These are phyloP conservation scores for Zalaria obscura DNA, from an alignment of 2,329 filamentous ascomycete species.

Conservation along the genomic window DNA sequence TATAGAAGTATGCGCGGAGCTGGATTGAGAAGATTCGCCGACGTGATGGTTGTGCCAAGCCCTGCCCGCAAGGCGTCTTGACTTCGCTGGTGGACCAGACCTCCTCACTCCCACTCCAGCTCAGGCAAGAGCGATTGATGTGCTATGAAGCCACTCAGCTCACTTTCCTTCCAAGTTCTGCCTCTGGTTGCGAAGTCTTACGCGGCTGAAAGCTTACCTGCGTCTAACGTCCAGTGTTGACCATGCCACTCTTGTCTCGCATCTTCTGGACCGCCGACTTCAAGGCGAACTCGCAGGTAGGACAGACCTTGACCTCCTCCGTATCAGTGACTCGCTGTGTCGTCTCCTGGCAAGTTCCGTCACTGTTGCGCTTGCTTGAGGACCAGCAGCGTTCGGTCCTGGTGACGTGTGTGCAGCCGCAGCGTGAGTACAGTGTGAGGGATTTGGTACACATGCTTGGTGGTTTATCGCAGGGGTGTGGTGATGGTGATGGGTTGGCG, in stretches of 20 bases:
- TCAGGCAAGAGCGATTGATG: too few relatives aligned
- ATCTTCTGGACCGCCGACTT: conserved; percentile 1
- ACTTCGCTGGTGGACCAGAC: too few relatives aligned
- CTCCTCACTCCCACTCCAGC: too few relatives aligned
- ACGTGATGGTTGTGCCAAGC: too few relatives aligned
- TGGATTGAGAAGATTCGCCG: too few relatives aligned
- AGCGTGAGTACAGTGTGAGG: not conserved
- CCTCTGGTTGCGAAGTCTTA: too few relatives aligned
- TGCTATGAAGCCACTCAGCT: too few relatives aligned
- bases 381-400: not conserved
- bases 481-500: not conserved
- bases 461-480: not conserved
- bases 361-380: not conserved
- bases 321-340: not conserved
- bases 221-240: not conserved
- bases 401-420: not conserved
- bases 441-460: conserved; percentile 3
- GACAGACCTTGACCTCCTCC: not conserved
- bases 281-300: not conserved
- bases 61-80: too few relatives aligned
- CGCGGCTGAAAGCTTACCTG: too few relatives aligned
- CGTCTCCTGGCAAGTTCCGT: conserved; percentile 2
- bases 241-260: not conserved
- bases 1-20: too few relatives aligned
- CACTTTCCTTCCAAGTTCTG: too few relatives aligned